Conservation (phyloP, 257 asterid species). For the Solanum okadae region DNA sequence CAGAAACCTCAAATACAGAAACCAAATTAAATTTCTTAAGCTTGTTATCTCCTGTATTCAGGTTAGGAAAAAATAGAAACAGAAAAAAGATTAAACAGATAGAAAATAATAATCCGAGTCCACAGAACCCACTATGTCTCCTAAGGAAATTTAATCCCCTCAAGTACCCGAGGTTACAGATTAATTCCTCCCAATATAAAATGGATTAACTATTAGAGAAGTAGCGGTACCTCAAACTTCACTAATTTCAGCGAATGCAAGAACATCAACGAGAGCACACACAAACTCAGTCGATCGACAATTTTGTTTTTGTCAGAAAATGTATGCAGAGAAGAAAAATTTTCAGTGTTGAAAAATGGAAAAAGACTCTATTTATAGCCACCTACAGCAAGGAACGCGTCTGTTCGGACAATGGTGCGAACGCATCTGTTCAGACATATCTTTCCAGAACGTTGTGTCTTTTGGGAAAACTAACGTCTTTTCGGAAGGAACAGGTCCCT, state of each 20-base stretch:
- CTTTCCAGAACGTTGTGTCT: not conserved
- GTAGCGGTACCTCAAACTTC: not conserved
- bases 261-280: not conserved
- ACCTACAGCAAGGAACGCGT: not conserved
- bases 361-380: not conserved
- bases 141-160: not conserved
- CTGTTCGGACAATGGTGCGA: not conserved
- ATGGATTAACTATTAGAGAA: no score
- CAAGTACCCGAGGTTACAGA: not conserved
- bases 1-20: not conserved
- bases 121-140: not conserved
- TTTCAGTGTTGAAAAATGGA: not conserved
- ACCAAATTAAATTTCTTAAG: not conserved
- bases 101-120: no score
- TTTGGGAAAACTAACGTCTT: not conserved
- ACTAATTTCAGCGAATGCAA: no score
- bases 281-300: not conserved
- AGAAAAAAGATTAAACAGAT: no score
- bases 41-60: not conserved
- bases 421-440: not conserved
- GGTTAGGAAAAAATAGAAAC: not conserved
- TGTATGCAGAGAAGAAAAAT: not conserved
- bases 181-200: not conserved
- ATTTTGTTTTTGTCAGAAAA: no score
- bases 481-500: not conserved